Conservation (phyloP, 2,329 filamentous ascomycete genomes). For the Claviceps purpurea region DNA sequence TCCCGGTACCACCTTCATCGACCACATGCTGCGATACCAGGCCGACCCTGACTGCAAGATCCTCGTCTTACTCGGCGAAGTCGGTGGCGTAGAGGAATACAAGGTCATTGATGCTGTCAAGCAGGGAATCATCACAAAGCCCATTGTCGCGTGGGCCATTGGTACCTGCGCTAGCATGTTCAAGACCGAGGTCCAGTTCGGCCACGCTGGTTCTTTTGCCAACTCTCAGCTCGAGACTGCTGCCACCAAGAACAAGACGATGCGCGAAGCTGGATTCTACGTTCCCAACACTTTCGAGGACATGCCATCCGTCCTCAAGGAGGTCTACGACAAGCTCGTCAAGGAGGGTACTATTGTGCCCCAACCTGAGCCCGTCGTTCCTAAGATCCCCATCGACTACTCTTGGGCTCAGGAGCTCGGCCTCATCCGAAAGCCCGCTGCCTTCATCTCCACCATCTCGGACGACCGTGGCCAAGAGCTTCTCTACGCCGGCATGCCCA, state of each 20-base stretch:
- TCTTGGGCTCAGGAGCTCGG: conserved; percentile 98
- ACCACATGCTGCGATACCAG: conserved; percentile 94
- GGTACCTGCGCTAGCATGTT: conserved; percentile 99
- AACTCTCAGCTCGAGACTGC: conserved; percentile 99
- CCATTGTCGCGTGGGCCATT: conserved; percentile 97
- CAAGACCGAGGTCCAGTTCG: conserved; percentile 99
- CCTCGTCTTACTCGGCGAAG: conserved; percentile 87
- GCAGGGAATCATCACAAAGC: conserved; percentile 89
- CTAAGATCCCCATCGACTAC: conserved; percentile 99
- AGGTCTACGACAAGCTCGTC: conserved; percentile 82
- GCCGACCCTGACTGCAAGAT: conserved; percentile 97
- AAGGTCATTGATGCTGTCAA: conserved; percentile 98
- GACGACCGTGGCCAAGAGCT: conserved; percentile 99
- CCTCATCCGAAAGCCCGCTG: conserved; percentile 97
- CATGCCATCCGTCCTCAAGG: conserved; percentile 60
- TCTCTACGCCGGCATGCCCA: conserved; percentile 97
- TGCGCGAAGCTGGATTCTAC: conserved; percentile 88
- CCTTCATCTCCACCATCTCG: conserved; percentile 99
- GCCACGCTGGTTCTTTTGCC: conserved; percentile 95
- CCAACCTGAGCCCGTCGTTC: conserved; percentile 76
- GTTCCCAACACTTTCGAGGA: conserved; percentile 97
- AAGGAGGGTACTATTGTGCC: conserved; percentile 74
- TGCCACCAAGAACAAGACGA: conserved; percentile 88
- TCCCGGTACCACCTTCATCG: conserved; percentile 97
- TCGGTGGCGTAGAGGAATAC: conserved; percentile 99